Conservation (phyloP, 2,329 filamentous ascomycete genomes). For the Neobulgaria alba region DNA sequence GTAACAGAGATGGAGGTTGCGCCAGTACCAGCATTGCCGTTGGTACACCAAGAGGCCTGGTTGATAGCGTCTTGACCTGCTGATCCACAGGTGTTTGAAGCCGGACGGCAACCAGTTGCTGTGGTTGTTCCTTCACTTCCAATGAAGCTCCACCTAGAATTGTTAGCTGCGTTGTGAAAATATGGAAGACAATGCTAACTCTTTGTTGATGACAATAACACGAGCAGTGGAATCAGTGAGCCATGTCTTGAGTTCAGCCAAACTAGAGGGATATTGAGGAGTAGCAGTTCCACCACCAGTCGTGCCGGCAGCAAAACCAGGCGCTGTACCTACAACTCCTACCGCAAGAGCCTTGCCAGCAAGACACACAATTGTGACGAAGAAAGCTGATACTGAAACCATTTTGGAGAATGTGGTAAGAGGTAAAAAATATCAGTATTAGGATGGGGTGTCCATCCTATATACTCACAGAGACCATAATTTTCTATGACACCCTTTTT, state of each 20-base stretch:
- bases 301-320: slow-evolving; percentile 33
- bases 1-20: slow-evolving; percentile 8
- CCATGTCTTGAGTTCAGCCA: slow-evolving; percentile 48
- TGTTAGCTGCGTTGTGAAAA: slow-evolving; percentile 1
- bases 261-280: slow-evolving; percentile 44
- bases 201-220: slow-evolving; percentile 50
- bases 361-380: too few relatives aligned
- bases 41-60: too few relatives aligned
- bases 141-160: slow-evolving; percentile 39
- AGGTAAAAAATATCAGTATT: too few relatives aligned
- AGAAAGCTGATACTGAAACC: too few relatives aligned
- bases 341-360: too few relatives aligned
- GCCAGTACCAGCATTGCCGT: slow-evolving; percentile 4
- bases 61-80: too few relatives aligned
- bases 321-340: slow-evolving; percentile 11
- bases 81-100: slow-evolving; percentile 27
- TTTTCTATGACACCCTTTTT: too few relatives aligned
- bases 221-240: slow-evolving; percentile 44
- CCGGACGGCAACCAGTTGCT: slow-evolving; percentile 45
- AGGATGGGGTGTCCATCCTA: too few relatives aligned
- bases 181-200: slow-evolving; percentile 12
- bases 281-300: slow-evolving; percentile 51
- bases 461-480: too few relatives aligned
- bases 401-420: too few relatives aligned
- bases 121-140: slow-evolving; percentile 35